These are phyloP conservation scores for Knufia fluminis DNA, from an alignment of 2,329 filamentous ascomycete genomes.

Conservation along the genomic window DNA sequence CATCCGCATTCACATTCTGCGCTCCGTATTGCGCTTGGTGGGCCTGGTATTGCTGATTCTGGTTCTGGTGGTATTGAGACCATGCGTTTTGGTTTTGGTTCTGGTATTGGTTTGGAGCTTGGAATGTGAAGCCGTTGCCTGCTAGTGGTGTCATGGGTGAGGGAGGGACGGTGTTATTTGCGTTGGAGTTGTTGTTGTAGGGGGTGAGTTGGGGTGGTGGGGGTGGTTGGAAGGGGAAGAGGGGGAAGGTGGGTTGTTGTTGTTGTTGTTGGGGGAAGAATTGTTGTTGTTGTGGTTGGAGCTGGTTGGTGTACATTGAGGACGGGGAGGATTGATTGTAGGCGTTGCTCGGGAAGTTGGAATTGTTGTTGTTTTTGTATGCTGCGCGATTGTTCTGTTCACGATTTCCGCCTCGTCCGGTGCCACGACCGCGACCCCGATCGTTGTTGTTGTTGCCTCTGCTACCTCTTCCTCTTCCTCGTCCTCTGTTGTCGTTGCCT, in stretches of 20 bases:
- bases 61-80: conserved; percentile 23
- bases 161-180: neutral
- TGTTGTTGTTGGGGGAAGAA: conserved; percentile 20
- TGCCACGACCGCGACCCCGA: conserved; percentile 24
- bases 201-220: neutral
- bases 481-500: conserved; percentile 20
- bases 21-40: conserved; percentile 19
- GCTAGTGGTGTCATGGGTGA: conserved; percentile 5
- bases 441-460: conserved; percentile 24
- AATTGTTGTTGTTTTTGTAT: neutral
- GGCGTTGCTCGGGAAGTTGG: conserved; percentile 16
- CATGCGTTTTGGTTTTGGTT: neutral
- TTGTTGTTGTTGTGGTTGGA: conserved; percentile 17
- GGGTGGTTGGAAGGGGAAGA: neutral
- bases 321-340: conserved; percentile 10
- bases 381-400: neutral
- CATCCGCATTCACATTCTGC: conserved; percentile 17
- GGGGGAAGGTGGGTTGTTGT: neutral
- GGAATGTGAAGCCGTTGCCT: neutral
- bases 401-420: conserved; percentile 7
- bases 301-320: conserved; percentile 1
- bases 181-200: neutral
- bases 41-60: conserved; percentile 25
- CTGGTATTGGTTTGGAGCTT: neutral
- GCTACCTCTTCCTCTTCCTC: conserved; percentile 33